Evolutionary conservation across 441 rosid genomes (phyloP).

Genomic region (Pelargonium fulgidum): DNA sequence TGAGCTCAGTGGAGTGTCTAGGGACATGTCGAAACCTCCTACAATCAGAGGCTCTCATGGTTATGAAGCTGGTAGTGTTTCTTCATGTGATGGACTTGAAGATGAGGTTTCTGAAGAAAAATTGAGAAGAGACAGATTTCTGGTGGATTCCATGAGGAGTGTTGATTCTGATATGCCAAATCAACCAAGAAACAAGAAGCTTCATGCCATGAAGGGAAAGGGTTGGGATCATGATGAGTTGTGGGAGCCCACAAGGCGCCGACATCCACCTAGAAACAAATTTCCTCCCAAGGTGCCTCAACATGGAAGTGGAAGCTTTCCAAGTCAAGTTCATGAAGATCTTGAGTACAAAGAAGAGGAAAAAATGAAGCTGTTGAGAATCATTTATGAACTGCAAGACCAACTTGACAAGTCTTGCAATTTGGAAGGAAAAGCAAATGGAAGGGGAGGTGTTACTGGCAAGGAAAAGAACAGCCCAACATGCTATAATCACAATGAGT

Average conservation of each 20-base stretch:
- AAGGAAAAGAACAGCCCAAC: constrained; percentile 24
- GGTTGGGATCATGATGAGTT: constrained; percentile 33
- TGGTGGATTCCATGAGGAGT: constrained; percentile 15
- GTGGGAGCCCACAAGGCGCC: constrained; percentile 33
- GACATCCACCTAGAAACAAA: constrained; percentile 33
- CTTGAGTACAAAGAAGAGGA: constrained; percentile 41
- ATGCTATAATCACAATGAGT: constrained; percentile 20
- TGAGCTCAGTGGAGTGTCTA: constrained; percentile 32
- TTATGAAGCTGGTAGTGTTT: constrained; percentile 55
- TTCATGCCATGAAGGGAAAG: constrained; percentile 24
- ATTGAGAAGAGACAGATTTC: constrained; percentile 30
- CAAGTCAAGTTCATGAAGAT: constrained; percentile 37
- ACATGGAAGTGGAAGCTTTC: constrained; percentile 39
- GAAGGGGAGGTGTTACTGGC: constrained; percentile 28
- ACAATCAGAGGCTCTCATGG: constrained; percentile 47
- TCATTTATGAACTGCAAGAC: constrained; percentile 57
- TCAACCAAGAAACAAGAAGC: constrained; percentile 27
- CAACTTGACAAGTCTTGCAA: constrained; percentile 40
- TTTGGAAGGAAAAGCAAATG: constrained; percentile 30
- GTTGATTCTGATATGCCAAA: constrained; percentile 28
- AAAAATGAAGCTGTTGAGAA: constrained; percentile 47
- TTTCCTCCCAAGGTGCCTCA: constrained; percentile 30
- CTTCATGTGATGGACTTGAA: constrained; percentile 56
- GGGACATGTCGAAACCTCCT: constrained; percentile 36
- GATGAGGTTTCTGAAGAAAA: constrained; percentile 40